Evolutionary conservation across 768 basidiomycete species (phyloP).

Genomic region (Filobasidium floriforme): DNA sequence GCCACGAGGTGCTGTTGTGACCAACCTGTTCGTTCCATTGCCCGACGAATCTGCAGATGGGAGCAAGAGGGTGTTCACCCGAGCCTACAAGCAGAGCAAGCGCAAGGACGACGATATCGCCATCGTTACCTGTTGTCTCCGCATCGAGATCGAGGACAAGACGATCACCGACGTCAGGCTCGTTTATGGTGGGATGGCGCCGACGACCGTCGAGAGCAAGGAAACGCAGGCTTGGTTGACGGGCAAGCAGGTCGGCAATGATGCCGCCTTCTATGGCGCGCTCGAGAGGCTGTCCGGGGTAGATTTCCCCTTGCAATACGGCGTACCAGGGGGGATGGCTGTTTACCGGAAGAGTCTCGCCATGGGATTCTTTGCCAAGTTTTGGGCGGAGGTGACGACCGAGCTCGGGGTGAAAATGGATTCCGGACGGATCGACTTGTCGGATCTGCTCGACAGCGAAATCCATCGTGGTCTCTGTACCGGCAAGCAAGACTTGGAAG

Average conservation of each 20-base stretch:
- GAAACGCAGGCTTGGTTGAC: slow-evolving; percentile 24
- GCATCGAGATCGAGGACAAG: slow-evolving; percentile 10
- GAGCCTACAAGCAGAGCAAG: slow-evolving; percentile 37
- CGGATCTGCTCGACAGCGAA: slow-evolving; percentile 13
- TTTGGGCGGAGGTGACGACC: slow-evolving; percentile 27
- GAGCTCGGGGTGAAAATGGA: slow-evolving; percentile 20
- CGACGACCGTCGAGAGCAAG: slow-evolving; percentile 27
- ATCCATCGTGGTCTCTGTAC: slow-evolving; percentile 27
- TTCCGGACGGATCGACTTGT: slow-evolving; percentile 1
- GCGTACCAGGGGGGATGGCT: slow-evolving; percentile 36
- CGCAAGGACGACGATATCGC: slow-evolving; percentile 36
- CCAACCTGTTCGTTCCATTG: slow-evolving; percentile 27
- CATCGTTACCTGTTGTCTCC: slow-evolving; percentile 30
- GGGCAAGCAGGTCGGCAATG: slow-evolving; percentile 22
- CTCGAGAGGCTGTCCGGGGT: slow-evolving; percentile 23
- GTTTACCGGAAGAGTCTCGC: slow-evolving; percentile 29
- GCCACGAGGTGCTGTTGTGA: slow-evolving; percentile 27
- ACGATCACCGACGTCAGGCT: slow-evolving; percentile 20
- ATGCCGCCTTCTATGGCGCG: slow-evolving; percentile 25
- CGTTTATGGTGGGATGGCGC: slow-evolving; percentile 36
- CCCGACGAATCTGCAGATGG: slow-evolving; percentile 8
- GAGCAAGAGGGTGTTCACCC: slow-evolving; percentile 20
- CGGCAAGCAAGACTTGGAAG: slow-evolving; percentile 29
- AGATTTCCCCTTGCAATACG: slow-evolving; percentile 29
- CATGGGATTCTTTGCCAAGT: slow-evolving; percentile 33